Conservation (phyloP, 768 basidiomycete species). For the Suillus decipiens region DNA sequence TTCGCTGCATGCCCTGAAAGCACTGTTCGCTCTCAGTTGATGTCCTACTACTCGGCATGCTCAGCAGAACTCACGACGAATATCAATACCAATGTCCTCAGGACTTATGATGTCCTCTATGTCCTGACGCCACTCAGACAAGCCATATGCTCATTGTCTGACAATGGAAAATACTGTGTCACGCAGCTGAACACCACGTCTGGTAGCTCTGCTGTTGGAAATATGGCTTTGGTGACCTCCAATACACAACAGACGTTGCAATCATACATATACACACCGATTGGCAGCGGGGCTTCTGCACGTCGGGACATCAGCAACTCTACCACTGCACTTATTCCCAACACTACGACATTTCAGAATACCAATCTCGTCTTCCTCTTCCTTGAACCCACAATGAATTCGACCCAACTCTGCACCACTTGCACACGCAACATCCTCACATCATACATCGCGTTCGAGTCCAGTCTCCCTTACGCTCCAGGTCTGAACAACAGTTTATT, state of each 20-base stretch:
- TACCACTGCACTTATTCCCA: slow-evolving; percentile 44
- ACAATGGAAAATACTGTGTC: slow-evolving; percentile 70
- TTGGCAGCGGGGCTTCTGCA: slow-evolving; percentile 20
- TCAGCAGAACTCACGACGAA: slow-evolving; percentile 61
- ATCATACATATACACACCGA: slow-evolving; percentile 28
- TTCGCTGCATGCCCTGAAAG: slow-evolving; percentile 54
- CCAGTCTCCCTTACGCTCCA: slow-evolving; percentile 68
- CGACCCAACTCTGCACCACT: slow-evolving; percentile 67
- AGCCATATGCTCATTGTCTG: slow-evolving; percentile 79
- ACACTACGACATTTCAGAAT: slow-evolving; percentile 51
- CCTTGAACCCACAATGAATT: slow-evolving; percentile 53
- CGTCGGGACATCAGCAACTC: slow-evolving; percentile 31
- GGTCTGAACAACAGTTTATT: slow-evolving; percentile 68
- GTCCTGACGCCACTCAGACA: slow-evolving; percentile 58
- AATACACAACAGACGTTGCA: slow-evolving; percentile 18
- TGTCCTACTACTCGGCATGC: slow-evolving; percentile 74
- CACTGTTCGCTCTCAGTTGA: slow-evolving; percentile 60
- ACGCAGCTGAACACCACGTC: slow-evolving; percentile 42
- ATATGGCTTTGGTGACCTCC: slow-evolving; percentile 17
- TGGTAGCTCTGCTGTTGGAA: slow-evolving; percentile 22
- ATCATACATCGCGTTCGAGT: slow-evolving; percentile 77
- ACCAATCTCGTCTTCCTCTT: slow-evolving; percentile 83
- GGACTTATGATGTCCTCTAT: slow-evolving; percentile 83
- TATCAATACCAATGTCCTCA: slow-evolving; percentile 50
- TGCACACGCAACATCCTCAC: slow-evolving; percentile 82